Evolutionary conservation across 495 filamentous ascomycete species (phyloP), one percentile per base, ranked within the genome.

Genomic region (Glonium stellatum): DNA sequence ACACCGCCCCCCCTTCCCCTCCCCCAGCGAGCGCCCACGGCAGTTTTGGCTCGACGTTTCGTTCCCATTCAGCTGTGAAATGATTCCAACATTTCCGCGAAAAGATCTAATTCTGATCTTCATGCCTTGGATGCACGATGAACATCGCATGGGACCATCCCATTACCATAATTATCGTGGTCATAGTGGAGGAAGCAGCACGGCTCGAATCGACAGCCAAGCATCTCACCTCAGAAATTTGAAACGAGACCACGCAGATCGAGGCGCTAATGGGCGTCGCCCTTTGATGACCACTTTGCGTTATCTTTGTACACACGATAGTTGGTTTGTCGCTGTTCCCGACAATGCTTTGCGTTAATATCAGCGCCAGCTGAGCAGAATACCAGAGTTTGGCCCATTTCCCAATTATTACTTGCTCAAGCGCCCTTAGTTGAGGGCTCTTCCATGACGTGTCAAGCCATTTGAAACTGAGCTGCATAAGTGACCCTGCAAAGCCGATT

Each of bases 1-100:
- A 66, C 63, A 66, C 63, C 59, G 63, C 63, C 54, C 36, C 37
- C 47, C 19, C n/a, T n/a, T n/a, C n/a, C n/a, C n/a, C n/a, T n/a
- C n/a, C n/a, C n/a, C n/a, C n/a, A n/a, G n/a, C n/a, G n/a, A n/a
- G n/a, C n/a, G 39, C n/a, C 39, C 21, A 41, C 56, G 11, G 19
- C 47, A 55, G 11, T 47, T 55, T 42, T 21, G 19, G 6, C 15
- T 36, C 18, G 18, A 46, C 31, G n/a, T 35, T 15, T 23, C n/a
- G 18, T 48, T 59, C 50, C 39, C 54, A 6, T 31, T 21, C 34
- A 6, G 27, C 27, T 6, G 27, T 6, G 27, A 31, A n/a, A 31
- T 21, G n/a, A 25, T 31, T 55, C 52, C 34, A 21, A 19, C 18
- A 11, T 18, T 37, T 15, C 25, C 13, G 13, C 31, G 52, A 22